A percentile compares a stretch with the other conserved stretches of the same genome.
phyloP scores from a whole-genome alignment of 768 basidiomycete species.

The Basidioascus undulatus region DNA sequence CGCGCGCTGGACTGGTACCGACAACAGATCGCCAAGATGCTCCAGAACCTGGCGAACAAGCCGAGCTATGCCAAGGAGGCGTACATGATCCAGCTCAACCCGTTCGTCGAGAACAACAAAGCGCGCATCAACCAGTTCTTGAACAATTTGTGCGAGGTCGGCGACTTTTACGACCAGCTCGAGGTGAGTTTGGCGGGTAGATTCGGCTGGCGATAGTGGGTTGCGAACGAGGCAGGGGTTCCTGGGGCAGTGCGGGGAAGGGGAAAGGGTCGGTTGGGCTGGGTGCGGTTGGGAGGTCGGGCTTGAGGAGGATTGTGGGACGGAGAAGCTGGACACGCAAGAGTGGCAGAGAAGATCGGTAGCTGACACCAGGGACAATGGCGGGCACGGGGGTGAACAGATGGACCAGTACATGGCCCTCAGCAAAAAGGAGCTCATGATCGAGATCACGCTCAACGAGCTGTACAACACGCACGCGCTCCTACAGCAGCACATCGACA shows the following conservation, averaged over 20 bases:
- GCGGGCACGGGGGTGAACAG: conserved; percentile 22
- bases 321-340: too few relatives aligned
- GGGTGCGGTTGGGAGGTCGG: neutral
- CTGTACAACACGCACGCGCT: conserved; percentile 95
- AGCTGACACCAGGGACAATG: too few relatives aligned
- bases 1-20: too few relatives aligned
- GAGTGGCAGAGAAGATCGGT: too few relatives aligned
- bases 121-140: conserved; percentile 91
- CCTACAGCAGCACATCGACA: conserved; percentile 82
- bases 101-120: conserved; percentile 97
- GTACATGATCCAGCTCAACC: conserved; percentile 96
- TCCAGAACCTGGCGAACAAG: conserved; percentile 97
- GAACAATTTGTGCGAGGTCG: conserved; percentile 90
- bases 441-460: conserved; percentile 96
- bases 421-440: conserved; percentile 94
- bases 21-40: conserved; percentile 95
- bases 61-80: conserved; percentile 92
- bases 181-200: conserved; percentile 35
- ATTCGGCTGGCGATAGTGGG: too few relatives aligned
- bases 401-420: conserved; percentile 99
- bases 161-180: conserved; percentile 94
- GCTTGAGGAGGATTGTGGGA: too few relatives aligned
- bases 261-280: neutral
- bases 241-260: too few relatives aligned
- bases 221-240: neutral